These are phyloP conservation scores for Domatiomyces globalis DNA, from an alignment of 2,329 filamentous ascomycete genomes.

Conservation along the genomic window DNA sequence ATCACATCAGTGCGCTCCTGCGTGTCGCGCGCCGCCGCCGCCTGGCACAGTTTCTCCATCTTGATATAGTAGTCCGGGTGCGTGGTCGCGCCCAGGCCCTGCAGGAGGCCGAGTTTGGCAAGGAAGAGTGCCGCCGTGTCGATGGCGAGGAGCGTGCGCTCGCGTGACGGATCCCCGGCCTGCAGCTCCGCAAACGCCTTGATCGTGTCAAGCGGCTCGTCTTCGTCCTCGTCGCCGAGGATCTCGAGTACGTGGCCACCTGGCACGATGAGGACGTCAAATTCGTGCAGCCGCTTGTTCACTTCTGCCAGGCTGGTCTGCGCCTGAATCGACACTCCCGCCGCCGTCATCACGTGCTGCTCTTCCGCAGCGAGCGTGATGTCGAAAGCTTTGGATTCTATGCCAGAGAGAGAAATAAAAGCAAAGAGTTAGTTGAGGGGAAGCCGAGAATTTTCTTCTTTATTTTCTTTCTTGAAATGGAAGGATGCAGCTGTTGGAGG, in stretches of 20 bases:
- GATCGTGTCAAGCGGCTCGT: slow-evolving; percentile 60
- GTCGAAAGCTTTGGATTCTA: slow-evolving; percentile 41
- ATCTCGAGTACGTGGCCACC: slow-evolving; percentile 52
- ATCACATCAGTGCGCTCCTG: slow-evolving; percentile 69
- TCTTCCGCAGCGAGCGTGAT: slow-evolving; percentile 36
- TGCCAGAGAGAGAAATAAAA: slow-evolving; percentile 15
- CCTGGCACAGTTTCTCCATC: slow-evolving; percentile 68
- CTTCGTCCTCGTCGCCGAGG: slow-evolving; percentile 42
- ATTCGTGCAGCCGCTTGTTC: slow-evolving; percentile 56
- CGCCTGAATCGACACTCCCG: slow-evolving; percentile 57
- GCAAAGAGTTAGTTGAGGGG: slow-evolving; percentile 1
- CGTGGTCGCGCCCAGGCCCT: slow-evolving; percentile 66
- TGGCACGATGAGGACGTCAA: slow-evolving; percentile 64
- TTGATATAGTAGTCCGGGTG: slow-evolving; percentile 68
- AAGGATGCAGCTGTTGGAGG: background rate
- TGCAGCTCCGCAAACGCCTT: slow-evolving; percentile 65
- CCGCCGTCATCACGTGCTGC: slow-evolving; percentile 36
- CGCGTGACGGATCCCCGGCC: slow-evolving; percentile 61
- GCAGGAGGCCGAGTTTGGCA: slow-evolving; percentile 60
- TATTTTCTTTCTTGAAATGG: background rate
- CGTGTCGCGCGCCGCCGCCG: slow-evolving; percentile 53
- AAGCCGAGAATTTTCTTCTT: background rate
- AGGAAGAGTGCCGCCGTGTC: slow-evolving; percentile 69
- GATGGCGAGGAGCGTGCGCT: slow-evolving; percentile 67
- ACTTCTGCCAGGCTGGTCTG: slow-evolving; percentile 70